Evolutionary conservation across 2,329 filamentous ascomycete genomes (phyloP).

Genomic region (Ceratocystis papillata): DNA sequence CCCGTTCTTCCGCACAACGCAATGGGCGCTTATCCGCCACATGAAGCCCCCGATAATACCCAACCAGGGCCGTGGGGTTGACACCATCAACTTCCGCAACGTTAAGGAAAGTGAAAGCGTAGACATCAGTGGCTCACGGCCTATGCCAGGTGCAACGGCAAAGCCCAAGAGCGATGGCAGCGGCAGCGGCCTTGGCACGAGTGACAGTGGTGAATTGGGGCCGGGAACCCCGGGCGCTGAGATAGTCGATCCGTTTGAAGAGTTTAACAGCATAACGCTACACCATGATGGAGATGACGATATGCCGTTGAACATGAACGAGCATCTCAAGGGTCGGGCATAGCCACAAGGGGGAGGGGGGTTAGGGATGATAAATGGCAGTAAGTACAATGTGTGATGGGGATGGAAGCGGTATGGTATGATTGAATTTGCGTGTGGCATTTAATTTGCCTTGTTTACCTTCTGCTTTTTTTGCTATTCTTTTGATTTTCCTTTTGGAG

Average conservation of each 20-base stretch:
- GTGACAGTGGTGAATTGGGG: slow-evolving; percentile 66
- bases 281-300: slow-evolving; percentile 89
- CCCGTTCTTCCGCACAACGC: slow-evolving; percentile 89
- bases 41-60: slow-evolving; percentile 97
- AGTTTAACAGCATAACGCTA: slow-evolving; percentile 96
- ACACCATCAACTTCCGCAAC: slow-evolving; percentile 94
- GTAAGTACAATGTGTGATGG: background rate
- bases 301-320: slow-evolving; percentile 29
- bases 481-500: slow-evolving; percentile 11
- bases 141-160: slow-evolving; percentile 30
- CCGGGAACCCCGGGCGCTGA: slow-evolving; percentile 84
- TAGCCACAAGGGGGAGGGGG: slow-evolving; percentile 1
- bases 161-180: slow-evolving; percentile 19
- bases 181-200: slow-evolving; percentile 20
- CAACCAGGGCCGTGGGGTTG: slow-evolving; percentile 76
- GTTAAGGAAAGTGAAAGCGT: slow-evolving; percentile 96
- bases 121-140: slow-evolving; percentile 58
- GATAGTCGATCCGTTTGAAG: slow-evolving; percentile 81
- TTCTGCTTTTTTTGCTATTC: background rate
- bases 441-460: background rate
- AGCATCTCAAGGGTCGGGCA: slow-evolving; percentile 27
- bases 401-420: background rate
- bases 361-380: background rate
- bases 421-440: slow-evolving; percentile 5
- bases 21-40: slow-evolving; percentile 93